These are phyloP conservation scores for Salvia splendens DNA, from an alignment of 257 asterid species.

Conservation along the genomic window DNA sequence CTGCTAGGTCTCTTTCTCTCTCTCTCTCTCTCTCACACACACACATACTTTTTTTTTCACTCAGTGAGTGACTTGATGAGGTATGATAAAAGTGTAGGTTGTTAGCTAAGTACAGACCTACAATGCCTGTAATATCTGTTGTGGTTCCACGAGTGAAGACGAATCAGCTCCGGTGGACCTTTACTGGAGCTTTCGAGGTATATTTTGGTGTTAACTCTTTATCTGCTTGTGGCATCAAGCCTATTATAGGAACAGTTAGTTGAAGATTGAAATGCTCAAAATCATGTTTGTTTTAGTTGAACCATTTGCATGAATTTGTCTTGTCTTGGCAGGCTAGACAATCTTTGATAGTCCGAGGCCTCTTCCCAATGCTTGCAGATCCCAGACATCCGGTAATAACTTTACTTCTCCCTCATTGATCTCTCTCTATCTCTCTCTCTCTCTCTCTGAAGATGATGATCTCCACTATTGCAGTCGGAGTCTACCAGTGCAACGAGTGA, in stretches of 20 bases:
- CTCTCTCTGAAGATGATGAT: background rate
- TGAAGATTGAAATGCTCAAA: too few species aligned
- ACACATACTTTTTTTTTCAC: too few species aligned
- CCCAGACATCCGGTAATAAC: slow-evolving; percentile 77
- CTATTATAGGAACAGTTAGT: background rate
- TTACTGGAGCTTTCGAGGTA: slow-evolving; percentile 91
- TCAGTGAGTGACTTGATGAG: background rate
- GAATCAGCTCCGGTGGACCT: slow-evolving; percentile 81
- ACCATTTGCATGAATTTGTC: background rate
- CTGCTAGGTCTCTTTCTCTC: slow-evolving; percentile 62
- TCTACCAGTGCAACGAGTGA: slow-evolving; percentile 58
- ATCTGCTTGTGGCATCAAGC: slow-evolving; percentile 70
- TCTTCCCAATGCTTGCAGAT: slow-evolving; percentile 97
- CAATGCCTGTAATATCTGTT: slow-evolving; percentile 90
- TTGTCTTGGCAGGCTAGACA: slow-evolving; percentile 71
- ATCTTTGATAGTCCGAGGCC: slow-evolving; percentile 82
- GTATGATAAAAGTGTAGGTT: slow-evolving; percentile 62
- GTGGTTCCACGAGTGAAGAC: slow-evolving; percentile 88
- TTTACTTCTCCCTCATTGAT: too few species aligned
- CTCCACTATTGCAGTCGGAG: slow-evolving; percentile 53
- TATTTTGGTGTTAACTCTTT: slow-evolving; percentile 44
- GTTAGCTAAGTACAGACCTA: slow-evolving; percentile 92
- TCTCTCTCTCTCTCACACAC: background rate
- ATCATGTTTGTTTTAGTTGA: background rate
- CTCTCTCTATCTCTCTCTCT: background rate